Base-by-base conservation (phyloP, 805 yeast genomes). In the Lipomyces yamadae region DNA sequence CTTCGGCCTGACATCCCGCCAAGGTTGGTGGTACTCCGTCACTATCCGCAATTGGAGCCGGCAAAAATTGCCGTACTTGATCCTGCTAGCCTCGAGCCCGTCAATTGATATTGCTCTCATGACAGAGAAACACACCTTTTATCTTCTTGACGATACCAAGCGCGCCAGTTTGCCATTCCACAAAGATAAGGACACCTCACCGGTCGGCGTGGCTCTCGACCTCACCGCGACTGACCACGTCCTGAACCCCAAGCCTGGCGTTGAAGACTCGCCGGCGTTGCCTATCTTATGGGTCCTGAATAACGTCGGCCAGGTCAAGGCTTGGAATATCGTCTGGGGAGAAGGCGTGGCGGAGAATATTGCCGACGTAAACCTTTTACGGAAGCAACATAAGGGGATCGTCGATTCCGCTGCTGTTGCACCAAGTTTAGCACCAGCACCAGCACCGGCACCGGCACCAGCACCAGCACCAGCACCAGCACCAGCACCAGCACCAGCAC, bases 101-200 rank as follows among this genome's bases (percentile, higher is more conserved):
- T 85, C 95, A 0, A 81, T 90, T 2, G 97, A 90, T 63, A 73
- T 90, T 15, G 77, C 84, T 6, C 77, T 88, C 0, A 66, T 84
- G 33, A 80, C 85, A 1, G 71, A 78, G 0, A 58, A 71, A 0
- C 76, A 77, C 24, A 74, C 80, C 2, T 73, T 88, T 0, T 78
- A 78, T 37, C 87, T 87, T 7, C 76, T 83, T 2, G 89, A 89
- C 71, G 97, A 92, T 73, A 80, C 87, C 3, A 86, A 85, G 72
- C 82, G 90, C 60, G 96, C 97, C 0, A 83, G 86, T 33, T 79
- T 91, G 69, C 97, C 97, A 1, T 79, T 91, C 71, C 85, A 85
- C 73, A 88, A 85, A 0, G 88, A 84, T 57, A 88, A 84, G 60
- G 96, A 91, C 72, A 84, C 89, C 13, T 83, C 89, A 6, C 87